These are phyloP conservation scores for Kalmanozyma brasiliensis DNA, from an alignment of 1,284 basidiomycete genomes.

Conservation along the genomic window DNA sequence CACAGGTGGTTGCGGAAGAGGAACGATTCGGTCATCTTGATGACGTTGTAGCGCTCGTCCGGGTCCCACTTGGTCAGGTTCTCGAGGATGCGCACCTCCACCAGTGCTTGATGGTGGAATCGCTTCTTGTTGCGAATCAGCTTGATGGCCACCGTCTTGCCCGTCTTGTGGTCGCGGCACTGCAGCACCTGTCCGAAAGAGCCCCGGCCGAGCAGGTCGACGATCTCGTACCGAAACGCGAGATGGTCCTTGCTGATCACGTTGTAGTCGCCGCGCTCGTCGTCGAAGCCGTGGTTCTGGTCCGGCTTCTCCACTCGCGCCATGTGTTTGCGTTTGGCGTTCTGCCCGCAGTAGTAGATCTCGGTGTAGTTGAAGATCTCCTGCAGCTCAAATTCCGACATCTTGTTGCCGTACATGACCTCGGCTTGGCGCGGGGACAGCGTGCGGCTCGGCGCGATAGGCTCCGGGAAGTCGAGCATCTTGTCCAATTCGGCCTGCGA, in stretches of 20 bases:
- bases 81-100: conserved; percentile 98
- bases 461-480: conserved; percentile 91
- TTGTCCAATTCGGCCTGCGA: conserved; percentile 87
- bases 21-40: conserved; percentile 99
- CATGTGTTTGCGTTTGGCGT: conserved; percentile 58
- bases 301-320: conserved; percentile 74
- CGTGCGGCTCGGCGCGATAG: conserved; percentile 77
- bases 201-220: conserved; percentile 92
- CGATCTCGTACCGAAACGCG: conserved; percentile 92
- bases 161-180: conserved; percentile 96
- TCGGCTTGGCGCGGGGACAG: conserved; percentile 74
- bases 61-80: conserved; percentile 97
- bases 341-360: conserved; percentile 82
- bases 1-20: conserved; percentile 97
- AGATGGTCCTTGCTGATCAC: conserved; percentile 92
- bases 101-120: conserved; percentile 97
- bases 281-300: conserved; percentile 96
- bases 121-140: conserved; percentile 99
- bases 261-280: conserved; percentile 96
- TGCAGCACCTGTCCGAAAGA: conserved; percentile 98
- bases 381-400: conserved; percentile 79
- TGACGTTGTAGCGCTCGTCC: conserved; percentile 94
- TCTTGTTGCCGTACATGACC: conserved; percentile 68
- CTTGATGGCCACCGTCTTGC: conserved; percentile 95
- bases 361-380: conserved; percentile 88